A percentile compares a stretch with the other conserved stretches of the same genome.
Evolutionary conservation across 148 eudicot species (phyloP).

Genomic region (Camellia granthamiana): DNA sequence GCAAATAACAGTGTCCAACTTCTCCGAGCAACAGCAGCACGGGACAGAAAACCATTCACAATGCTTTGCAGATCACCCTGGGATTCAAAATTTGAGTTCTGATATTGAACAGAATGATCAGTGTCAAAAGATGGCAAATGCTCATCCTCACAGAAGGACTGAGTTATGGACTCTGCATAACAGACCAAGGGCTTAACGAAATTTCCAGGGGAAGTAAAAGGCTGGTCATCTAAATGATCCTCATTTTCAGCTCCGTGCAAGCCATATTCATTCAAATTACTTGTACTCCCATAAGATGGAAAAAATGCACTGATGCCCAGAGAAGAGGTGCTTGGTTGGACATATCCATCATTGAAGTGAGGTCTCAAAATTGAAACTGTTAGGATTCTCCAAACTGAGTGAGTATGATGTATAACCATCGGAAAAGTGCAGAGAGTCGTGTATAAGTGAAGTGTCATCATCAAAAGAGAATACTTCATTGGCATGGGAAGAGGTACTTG

Average conservation of each 20-base stretch:
- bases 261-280: conserved; percentile 44
- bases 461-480: neutral
- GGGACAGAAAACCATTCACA: neutral
- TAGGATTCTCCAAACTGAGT: too few relatives aligned
- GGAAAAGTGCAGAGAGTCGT: too few relatives aligned
- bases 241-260: conserved; percentile 33
- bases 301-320: conserved; percentile 44
- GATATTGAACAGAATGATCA: neutral
- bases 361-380: too few relatives aligned
- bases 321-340: conserved; percentile 22
- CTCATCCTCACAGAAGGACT: neutral
- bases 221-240: conserved; percentile 22
- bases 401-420: too few relatives aligned
- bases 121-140: neutral
- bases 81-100: neutral
- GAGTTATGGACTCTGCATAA: neutral
- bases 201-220: neutral
- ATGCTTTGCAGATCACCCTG: neutral
- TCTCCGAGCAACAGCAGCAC: neutral
- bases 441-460: too few relatives aligned
- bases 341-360: too few relatives aligned
- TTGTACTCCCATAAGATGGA: conserved; percentile 39
- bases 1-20: neutral
- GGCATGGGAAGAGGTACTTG: conserved; percentile 12
- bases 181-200: neutral